These are phyloP conservation scores for Silene uniflora DNA, from an alignment of 148 eudicot species.

Conservation along the genomic window DNA sequence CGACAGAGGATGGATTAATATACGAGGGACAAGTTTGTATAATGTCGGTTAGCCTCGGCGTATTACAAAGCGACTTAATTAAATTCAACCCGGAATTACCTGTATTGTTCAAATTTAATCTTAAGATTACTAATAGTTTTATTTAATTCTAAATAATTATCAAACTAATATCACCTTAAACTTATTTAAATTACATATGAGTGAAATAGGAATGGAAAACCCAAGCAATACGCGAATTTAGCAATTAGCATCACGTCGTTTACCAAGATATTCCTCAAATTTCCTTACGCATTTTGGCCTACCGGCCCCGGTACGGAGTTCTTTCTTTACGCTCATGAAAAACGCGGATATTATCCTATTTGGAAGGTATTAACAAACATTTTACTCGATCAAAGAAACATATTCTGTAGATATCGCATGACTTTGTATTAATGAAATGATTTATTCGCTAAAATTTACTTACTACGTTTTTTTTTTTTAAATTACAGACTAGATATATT, in stretches of 20 bases:
- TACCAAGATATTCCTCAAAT: slow-evolving; percentile 29
- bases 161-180: background rate
- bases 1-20: slow-evolving; percentile 19
- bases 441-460: no score
- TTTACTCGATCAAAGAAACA: no score
- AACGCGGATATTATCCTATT: slow-evolving; percentile 29
- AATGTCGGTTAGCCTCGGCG: slow-evolving; percentile 26
- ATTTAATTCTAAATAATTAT: background rate
- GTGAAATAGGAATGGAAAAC: slow-evolving; percentile 20
- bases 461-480: no score
- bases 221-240: slow-evolving; percentile 17
- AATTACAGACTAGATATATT: no score
- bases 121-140: background rate
- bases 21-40: slow-evolving; percentile 15
- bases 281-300: slow-evolving; percentile 29
- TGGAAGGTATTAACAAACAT: slow-evolving; percentile 22
- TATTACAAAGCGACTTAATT: slow-evolving; percentile 25
- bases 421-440: no score
- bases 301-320: slow-evolving; percentile 21
- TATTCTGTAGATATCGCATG: no score
- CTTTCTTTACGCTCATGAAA: slow-evolving; percentile 26
- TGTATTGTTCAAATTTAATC: background rate
- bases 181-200: background rate
- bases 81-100: slow-evolving; percentile 21
- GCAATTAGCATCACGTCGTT: slow-evolving; percentile 20